Conservation (phyloP, 73 alveolate species). For the Tetrahymena thermophila region DNA sequence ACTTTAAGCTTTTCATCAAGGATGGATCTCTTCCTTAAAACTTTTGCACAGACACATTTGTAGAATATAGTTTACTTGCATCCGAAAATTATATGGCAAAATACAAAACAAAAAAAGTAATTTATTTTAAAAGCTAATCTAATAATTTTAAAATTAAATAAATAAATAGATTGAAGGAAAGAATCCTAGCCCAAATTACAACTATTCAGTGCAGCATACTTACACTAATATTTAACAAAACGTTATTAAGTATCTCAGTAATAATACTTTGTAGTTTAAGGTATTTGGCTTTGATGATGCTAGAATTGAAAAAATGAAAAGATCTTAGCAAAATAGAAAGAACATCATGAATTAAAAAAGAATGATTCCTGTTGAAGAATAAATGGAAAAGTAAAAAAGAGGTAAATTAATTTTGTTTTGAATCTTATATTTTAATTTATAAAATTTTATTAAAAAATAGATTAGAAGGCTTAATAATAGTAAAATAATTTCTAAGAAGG, state of each 20-base stretch:
- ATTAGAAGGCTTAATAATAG: not conserved
- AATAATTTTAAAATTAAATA: not conserved
- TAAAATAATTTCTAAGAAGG: not conserved
- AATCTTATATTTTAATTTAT: not conserved
- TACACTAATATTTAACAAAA: not conserved
- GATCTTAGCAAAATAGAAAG: not conserved
- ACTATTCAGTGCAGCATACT: not conserved
- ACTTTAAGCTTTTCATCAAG: slow-evolving; percentile 23
- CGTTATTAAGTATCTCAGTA: not conserved
- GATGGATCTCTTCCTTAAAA: slow-evolving; percentile 3
- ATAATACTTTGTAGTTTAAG: not conserved
- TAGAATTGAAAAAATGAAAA: not conserved
- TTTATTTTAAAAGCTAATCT: not conserved
- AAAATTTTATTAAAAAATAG: not conserved
- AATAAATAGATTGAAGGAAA: not conserved
- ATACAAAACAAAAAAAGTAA: not conserved
- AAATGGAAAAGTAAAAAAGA: not conserved
- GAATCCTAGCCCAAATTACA: not conserved
- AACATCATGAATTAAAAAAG: not conserved
- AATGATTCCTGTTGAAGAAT: not conserved
- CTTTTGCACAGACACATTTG: not conserved
- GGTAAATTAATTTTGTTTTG: not conserved
- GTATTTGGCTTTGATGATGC: not conserved
- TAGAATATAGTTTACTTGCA: not conserved
- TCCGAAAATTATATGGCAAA: not conserved